Evolutionary conservation across 163 green algal species (phyloP).

Genomic region (Chlorella variabilis): DNA sequence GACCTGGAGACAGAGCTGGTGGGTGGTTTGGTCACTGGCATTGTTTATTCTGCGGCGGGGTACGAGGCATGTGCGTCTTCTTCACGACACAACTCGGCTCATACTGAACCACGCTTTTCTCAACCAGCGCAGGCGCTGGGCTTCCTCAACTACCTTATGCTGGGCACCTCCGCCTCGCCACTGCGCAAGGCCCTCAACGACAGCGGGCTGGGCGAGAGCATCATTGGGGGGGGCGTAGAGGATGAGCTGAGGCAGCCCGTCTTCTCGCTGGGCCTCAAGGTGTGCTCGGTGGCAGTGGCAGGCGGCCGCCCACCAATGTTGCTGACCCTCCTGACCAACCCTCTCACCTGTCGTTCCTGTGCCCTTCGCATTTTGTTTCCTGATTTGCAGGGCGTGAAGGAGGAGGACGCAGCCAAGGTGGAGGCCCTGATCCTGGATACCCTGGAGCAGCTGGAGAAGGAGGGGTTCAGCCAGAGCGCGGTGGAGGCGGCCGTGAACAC

Average conservation of each 20-base stretch:
- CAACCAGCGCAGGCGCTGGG: slow-evolving; percentile 75
- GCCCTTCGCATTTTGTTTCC: background rate
- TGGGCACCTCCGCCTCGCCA: slow-evolving; percentile 88
- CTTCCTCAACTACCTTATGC: slow-evolving; percentile 97
- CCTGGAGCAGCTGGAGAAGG: slow-evolving; percentile 74
- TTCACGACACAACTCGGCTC: no score
- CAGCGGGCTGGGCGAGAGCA: slow-evolving; percentile 87
- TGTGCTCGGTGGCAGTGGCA: background rate
- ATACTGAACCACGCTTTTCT: no score
- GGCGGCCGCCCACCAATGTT: no score
- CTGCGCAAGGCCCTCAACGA: slow-evolving; percentile 95
- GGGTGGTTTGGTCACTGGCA: no score
- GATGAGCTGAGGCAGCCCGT: slow-evolving; percentile 94
- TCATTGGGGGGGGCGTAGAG: slow-evolving; percentile 93
- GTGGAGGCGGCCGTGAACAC: slow-evolving; percentile 97
- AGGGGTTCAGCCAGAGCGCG: slow-evolving; percentile 84
- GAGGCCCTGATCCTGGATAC: slow-evolving; percentile 86
- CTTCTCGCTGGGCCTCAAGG: slow-evolving; percentile 93
- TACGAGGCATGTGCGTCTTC: no score
- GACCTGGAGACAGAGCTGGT: slow-evolving; percentile 91
- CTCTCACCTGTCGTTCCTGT: background rate
- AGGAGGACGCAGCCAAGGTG: slow-evolving; percentile 67
- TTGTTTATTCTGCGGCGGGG: no score
- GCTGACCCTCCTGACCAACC: no score
- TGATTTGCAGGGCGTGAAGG: slow-evolving; percentile 43